Conservation (phyloP, 1,284 basidiomycete species). For the Cryptococcus sp. region DNA sequence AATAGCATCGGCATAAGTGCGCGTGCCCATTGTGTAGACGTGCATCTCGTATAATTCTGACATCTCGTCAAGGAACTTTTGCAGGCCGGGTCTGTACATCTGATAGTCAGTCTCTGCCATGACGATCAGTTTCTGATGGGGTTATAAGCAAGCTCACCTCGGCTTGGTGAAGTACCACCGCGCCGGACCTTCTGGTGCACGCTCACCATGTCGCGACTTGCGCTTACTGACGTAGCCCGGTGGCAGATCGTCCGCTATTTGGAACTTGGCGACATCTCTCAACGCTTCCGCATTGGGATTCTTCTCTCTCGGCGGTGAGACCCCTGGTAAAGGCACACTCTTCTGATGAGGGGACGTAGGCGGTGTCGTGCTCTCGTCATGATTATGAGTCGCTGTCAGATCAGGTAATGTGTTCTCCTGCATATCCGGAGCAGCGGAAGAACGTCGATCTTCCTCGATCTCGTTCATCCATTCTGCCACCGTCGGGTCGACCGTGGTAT, state of each 20-base stretch:
- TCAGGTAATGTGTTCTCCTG: constrained; percentile 3
- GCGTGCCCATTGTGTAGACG: constrained; percentile 98
- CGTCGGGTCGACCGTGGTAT: constrained; percentile 97
- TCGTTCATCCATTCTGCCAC: constrained; percentile 95
- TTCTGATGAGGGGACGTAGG: constrained; percentile 18
- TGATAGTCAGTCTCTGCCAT: background rate
- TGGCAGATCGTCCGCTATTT: constrained; percentile 68
- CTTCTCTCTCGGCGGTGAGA: constrained; percentile 27
- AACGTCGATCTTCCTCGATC: constrained; percentile 61
- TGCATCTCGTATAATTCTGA: constrained; percentile 93
- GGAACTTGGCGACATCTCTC: constrained; percentile 80
- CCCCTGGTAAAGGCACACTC: constrained; percentile 1
- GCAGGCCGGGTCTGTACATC: constrained; percentile 74
- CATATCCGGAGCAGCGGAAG: constrained; percentile 38
- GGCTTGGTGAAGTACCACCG: constrained; percentile 98
- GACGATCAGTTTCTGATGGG: background rate
- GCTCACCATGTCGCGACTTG: constrained; percentile 50
- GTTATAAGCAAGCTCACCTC: constrained; percentile 60
- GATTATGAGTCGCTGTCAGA: constrained; percentile 64
- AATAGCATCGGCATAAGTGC: constrained; percentile 93
- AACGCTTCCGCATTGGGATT: constrained; percentile 57
- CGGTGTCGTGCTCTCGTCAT: constrained; percentile 47
- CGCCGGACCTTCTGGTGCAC: constrained; percentile 55
- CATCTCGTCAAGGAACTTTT: constrained; percentile 71
- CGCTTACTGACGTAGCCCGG: constrained; percentile 20